Evolutionary conservation across 352 stramenopile genomes (phyloP).

Genomic region (Thraustochytrium sp.): DNA sequence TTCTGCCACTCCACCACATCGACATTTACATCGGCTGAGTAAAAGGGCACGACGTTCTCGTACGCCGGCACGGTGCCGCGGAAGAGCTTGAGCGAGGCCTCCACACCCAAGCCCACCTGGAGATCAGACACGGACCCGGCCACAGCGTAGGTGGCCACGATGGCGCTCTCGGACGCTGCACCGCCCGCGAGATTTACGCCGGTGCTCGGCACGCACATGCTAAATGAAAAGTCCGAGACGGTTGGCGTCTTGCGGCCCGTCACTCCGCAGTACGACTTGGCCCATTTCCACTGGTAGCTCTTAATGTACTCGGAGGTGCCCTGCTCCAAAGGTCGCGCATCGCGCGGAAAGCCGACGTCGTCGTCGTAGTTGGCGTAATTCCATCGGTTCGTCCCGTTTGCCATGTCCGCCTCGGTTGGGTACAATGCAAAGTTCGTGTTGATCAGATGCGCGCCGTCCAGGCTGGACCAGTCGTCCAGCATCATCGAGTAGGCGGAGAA

Average conservation of each 20-base stretch:
- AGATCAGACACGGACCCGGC: not conserved
- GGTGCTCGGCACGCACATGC: not conserved
- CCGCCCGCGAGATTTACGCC: not conserved
- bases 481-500: constrained; percentile 6
- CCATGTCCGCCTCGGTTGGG: not conserved
- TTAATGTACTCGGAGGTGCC: not conserved
- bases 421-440: constrained; percentile 33
- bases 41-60: not conserved
- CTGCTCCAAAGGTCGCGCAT: not conserved
- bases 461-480: constrained; percentile 11
- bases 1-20: not conserved
- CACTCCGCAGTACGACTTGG: constrained; percentile 32
- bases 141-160: not conserved
- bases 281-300: constrained; percentile 11
- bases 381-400: not conserved
- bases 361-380: constrained; percentile 34
- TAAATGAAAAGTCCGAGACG: constrained; percentile 27
- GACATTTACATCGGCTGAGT: not conserved
- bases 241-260: not conserved
- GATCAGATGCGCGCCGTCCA: constrained; percentile 12
- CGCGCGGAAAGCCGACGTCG: constrained; percentile 2
- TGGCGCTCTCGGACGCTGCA: not conserved
- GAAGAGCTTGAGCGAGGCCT: not conserved
- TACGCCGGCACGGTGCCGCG: not conserved
- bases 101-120: not conserved